Evolutionary conservation across 768 basidiomycete genomes (phyloP).

Genomic region (Pholiota microspora): DNA sequence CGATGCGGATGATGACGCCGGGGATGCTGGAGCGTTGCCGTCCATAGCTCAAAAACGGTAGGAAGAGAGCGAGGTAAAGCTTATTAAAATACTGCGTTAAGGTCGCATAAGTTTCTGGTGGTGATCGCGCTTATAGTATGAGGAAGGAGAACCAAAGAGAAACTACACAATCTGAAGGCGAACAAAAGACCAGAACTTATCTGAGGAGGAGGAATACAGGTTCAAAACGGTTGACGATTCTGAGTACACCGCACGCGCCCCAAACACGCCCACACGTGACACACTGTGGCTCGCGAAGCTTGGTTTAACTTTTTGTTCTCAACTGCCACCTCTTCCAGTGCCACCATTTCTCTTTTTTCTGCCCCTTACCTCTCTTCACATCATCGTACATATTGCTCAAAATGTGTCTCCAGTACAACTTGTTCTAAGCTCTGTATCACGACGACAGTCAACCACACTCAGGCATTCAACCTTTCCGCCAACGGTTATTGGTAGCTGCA

Average conservation of each 20-base stretch:
- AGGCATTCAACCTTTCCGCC: too few relatives aligned
- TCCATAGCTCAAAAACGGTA: constrained; percentile 12
- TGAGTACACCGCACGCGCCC: constrained; percentile 22
- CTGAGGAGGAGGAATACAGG: constrained; percentile 13
- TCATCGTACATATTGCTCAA: too few relatives aligned
- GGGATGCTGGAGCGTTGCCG: constrained; percentile 16
- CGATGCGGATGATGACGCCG: constrained; percentile 29
- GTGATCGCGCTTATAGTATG: background rate
- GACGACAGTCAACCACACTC: background rate
- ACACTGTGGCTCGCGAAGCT: background rate
- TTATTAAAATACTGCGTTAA: background rate
- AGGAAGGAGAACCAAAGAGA: background rate
- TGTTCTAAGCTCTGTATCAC: background rate
- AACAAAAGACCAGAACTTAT: background rate
- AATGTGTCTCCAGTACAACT: too few relatives aligned
- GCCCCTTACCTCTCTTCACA: too few relatives aligned
- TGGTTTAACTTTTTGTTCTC: too few relatives aligned
- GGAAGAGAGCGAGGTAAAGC: background rate
- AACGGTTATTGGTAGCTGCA: background rate
- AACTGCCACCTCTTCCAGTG: too few relatives aligned
- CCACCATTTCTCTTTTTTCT: background rate
- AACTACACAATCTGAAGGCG: background rate
- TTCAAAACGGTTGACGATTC: too few relatives aligned
- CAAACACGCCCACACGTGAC: constrained; percentile 27
- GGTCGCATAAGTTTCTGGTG: constrained; percentile 8